phyloP scores from a whole-genome alignment of 352 stramenopile species.

The Phytophthora rubi region DNA sequence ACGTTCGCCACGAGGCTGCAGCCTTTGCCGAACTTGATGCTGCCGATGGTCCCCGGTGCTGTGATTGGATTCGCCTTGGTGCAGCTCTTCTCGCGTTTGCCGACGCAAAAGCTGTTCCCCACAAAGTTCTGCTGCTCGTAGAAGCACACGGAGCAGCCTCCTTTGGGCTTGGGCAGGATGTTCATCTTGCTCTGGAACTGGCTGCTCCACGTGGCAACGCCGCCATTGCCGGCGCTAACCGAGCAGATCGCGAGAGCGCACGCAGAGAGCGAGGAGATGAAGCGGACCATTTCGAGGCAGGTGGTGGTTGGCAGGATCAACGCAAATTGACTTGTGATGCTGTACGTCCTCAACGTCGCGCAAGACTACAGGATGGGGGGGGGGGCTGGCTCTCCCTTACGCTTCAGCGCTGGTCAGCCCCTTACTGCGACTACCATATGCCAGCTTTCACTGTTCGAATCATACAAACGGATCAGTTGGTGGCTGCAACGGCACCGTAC shows the following conservation, averaged over 20 bases:
- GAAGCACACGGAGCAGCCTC: conserved; percentile 50
- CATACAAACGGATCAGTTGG: conserved; percentile 12
- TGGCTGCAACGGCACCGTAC: conserved; percentile 12
- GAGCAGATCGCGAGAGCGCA: conserved; percentile 16
- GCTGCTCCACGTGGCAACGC: conserved; percentile 21
- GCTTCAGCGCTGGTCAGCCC: conserved; percentile 11
- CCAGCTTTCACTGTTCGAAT: conserved; percentile 27
- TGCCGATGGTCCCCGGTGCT: conserved; percentile 46
- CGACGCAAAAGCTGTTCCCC: conserved; percentile 44
- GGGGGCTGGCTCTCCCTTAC: conserved; percentile 19
- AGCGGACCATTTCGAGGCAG: conserved; percentile 20
- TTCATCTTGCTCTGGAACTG: conserved; percentile 38
- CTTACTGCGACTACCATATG: conserved; percentile 4
- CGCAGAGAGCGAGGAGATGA: neutral
- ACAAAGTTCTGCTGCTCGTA: conserved; percentile 43
- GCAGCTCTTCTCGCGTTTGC: conserved; percentile 34
- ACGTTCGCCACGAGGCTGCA: conserved; percentile 51
- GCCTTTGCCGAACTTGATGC: conserved; percentile 47
- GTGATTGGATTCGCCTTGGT: conserved; percentile 42
- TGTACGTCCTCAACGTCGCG: neutral
- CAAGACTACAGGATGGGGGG: neutral
- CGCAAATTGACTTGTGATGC: conserved; percentile 28
- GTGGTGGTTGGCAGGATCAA: neutral
- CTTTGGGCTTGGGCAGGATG: conserved; percentile 26
- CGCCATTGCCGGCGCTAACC: neutral